These are phyloP conservation scores for Acanthamoeba royreba DNA, from an alignment of 208 protist genomes.

Conservation along the genomic window DNA sequence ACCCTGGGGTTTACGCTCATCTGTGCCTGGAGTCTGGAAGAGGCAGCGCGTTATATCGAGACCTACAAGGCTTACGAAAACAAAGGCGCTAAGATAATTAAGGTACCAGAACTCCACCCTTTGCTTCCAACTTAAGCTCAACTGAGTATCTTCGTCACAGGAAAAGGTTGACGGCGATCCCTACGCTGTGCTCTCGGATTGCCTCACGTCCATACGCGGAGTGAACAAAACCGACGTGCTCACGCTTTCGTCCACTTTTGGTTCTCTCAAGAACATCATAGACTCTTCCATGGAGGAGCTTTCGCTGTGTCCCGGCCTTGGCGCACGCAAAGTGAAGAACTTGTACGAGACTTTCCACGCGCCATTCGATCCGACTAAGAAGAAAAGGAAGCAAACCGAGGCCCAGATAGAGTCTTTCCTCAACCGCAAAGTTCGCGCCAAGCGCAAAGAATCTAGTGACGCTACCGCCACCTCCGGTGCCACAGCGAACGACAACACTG, in stretches of 20 bases:
- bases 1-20: constrained; percentile 49
- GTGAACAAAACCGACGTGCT: constrained; percentile 71
- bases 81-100: constrained; percentile 63
- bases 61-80: constrained; percentile 72
- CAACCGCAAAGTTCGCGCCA: not conserved
- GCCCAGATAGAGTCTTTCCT: not conserved
- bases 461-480: not conserved
- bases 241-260: constrained; percentile 48
- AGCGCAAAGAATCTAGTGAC: not conserved
- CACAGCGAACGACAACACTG: not conserved
- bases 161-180: not conserved
- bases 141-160: not conserved
- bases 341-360: constrained; percentile 21
- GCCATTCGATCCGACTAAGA: not conserved
- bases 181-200: constrained; percentile 29
- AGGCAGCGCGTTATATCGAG: constrained; percentile 72
- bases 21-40: constrained; percentile 3
- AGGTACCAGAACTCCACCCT: not conserved
- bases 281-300: constrained; percentile 24
- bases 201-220: constrained; percentile 39
- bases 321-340: not conserved
- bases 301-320: constrained; percentile 26
- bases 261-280: constrained; percentile 35
- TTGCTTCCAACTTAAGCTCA: not conserved
- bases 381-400: not conserved